These are phyloP conservation scores for Glebionis coronaria DNA, from an alignment of 129 eudicot genomes.

Conservation along the genomic window DNA sequence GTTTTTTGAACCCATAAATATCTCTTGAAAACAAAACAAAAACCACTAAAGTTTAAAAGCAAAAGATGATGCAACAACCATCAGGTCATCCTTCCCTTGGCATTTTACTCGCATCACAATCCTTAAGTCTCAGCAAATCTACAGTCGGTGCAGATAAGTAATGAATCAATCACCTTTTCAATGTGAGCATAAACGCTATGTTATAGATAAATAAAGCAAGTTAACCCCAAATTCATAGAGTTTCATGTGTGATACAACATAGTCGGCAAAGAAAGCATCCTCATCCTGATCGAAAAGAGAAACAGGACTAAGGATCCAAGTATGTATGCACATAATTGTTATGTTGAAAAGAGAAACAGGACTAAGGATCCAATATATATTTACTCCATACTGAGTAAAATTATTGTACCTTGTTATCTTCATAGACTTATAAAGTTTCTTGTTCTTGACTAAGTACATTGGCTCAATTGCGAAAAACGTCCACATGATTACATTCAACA, in stretches of 20 bases:
- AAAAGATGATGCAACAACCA: background rate
- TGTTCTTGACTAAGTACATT: no score
- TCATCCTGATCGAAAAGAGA: conserved; percentile 45
- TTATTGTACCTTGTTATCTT: no score
- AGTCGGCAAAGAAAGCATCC: conserved; percentile 81
- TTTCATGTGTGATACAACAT: conserved; percentile 75
- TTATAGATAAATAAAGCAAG: background rate
- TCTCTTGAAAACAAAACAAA: background rate
- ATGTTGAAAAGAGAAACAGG: no score
- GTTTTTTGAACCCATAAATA: background rate
- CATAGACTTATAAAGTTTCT: no score
- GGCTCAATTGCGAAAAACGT: no score
- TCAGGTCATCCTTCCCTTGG: background rate
- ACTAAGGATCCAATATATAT: no score
- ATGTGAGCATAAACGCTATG: background rate
- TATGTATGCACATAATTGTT: background rate
- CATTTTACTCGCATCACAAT: background rate
- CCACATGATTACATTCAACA: no score
- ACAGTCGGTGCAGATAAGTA: background rate
- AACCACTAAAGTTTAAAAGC: background rate
- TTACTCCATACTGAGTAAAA: no score
- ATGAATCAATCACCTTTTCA: background rate
- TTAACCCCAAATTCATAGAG: conserved; percentile 82
- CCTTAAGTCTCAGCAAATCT: conserved; percentile 1
- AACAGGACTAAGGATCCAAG: background rate